These are phyloP conservation scores for Eragrostis nindensis DNA, from an alignment of 176 grass and related monocot genomes.

Conservation along the genomic window DNA sequence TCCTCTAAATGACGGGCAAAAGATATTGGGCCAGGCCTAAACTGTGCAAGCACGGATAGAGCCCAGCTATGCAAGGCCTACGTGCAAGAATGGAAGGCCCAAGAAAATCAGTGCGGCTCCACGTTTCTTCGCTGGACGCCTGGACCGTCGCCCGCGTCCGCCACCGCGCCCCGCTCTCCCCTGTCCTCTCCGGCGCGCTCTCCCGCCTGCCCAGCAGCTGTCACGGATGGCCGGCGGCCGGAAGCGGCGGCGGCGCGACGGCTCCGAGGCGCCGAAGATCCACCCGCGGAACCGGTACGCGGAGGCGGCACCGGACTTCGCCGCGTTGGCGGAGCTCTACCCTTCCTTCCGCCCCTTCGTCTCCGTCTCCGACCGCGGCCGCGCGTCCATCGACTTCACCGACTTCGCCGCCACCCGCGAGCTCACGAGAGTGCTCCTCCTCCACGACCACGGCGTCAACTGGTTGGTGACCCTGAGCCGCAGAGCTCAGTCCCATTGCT, in stretches of 20 bases:
- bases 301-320: constrained; percentile 77
- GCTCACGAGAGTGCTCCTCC: constrained; percentile 91
- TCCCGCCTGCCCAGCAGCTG: not conserved
- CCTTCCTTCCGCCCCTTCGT: constrained; percentile 80
- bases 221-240: constrained; percentile 39
- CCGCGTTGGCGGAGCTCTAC: constrained; percentile 72
- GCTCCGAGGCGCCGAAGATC: constrained; percentile 51
- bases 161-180: not conserved
- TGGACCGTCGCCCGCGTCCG: too few relatives aligned
- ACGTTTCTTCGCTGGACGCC: too few relatives aligned
- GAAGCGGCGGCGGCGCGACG: constrained; percentile 50
- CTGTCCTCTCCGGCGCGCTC: not conserved
- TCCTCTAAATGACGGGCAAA: not conserved
- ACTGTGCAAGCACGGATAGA: not conserved
- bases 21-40: not conserved
- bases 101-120: too few relatives aligned
- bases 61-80: not conserved
- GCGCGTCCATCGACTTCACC: constrained; percentile 64
- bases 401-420: constrained; percentile 68
- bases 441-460: constrained; percentile 88
- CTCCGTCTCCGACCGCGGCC: constrained; percentile 40
- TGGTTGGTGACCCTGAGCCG: constrained; percentile 43
- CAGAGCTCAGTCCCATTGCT: not conserved
- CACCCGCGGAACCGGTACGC: constrained; percentile 84
- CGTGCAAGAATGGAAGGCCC: too few relatives aligned